Evolutionary conservation across 345 rosid genomes (phyloP), one percentile per base, ranked within the genome.

Genomic region (Populus euphratica): DNA sequence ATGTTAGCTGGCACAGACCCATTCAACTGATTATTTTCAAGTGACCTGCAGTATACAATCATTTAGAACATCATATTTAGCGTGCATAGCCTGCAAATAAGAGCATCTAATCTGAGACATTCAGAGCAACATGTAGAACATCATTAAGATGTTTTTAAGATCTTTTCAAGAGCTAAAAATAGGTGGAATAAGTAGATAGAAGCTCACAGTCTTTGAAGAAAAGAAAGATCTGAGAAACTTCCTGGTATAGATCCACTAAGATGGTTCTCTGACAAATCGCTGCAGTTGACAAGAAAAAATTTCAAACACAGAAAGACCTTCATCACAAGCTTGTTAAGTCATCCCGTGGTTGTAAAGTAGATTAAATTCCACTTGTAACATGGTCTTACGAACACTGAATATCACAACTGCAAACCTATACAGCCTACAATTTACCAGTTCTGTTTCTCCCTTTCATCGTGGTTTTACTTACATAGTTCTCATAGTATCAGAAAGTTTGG

Each of bases 171-270:
- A 41, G 50, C 18, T 31, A 36, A 27, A 54, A 54, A 27, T 1
- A 18, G 36, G 36, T 7, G 25, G 50, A 35, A 13, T 14, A 64
- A 63, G 73, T 23, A 33, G 63, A 36, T 65, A 27, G 65, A 59
- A 61, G 79, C 98, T 93, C 85, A 94, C 97, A 93, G 84, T 81
- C 27, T 86, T 81, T 94, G 97, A 82, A 94, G 98, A 27, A 23
- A 71, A 70, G 89, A 89, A 79, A 93, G 91, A 67, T 81, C 69
- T n/a, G 95, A 87, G 87, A 90, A 88, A 83, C 85, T 89, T 84
- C 62, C 86, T n/a, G 94, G 92, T 75, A 94, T 87, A 63, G 97
- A 79, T 82, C 97, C 95, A 59, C 86, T 85, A 38, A 94, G 91
- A 33, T 49, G 74, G 88, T 94, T 94, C 75, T 83, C 75, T 70